These are phyloP conservation scores for Antarctomyces pellizariae DNA, from an alignment of 495 filamentous ascomycete genomes.

Conservation along the genomic window DNA sequence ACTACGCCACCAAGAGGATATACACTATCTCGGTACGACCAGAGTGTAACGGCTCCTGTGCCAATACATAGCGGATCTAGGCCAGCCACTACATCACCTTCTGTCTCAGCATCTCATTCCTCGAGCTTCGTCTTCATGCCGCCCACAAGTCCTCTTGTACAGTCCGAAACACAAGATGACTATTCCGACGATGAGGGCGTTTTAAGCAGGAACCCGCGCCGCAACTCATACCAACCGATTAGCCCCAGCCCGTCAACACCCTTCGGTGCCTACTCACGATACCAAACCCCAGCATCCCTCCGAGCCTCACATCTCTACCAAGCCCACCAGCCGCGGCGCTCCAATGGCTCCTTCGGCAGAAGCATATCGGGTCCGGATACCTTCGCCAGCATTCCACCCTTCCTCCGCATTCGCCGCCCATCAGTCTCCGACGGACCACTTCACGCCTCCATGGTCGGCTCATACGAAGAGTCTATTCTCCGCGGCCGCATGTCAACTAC, in stretches of 20 bases:
- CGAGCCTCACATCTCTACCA: constrained; percentile 40
- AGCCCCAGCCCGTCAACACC: too few relatives aligned
- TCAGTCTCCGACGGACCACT: constrained; percentile 64
- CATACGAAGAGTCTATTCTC: constrained; percentile 91
- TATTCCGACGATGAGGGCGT: too few relatives aligned
- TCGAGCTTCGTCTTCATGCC: constrained; percentile 68
- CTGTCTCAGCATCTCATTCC: constrained; percentile 49
- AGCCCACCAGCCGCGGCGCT: constrained; percentile 49
- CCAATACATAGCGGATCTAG: constrained; percentile 2
- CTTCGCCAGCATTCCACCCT: constrained; percentile 36
- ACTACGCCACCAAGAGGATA: constrained; percentile 24
- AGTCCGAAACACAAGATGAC: constrained; percentile 76
- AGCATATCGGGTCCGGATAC: constrained; percentile 32
- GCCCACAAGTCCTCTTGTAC: constrained; percentile 78
- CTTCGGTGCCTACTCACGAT: too few relatives aligned
- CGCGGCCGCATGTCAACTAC: constrained; percentile 92
- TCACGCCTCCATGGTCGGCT: constrained; percentile 88
- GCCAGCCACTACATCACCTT: constrained; percentile 26
- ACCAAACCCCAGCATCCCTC: too few relatives aligned
- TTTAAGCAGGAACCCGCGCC: too few relatives aligned
- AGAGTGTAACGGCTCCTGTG: constrained; percentile 9
- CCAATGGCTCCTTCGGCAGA: too few relatives aligned
- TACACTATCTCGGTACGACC: constrained; percentile 17
- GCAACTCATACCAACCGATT: constrained; percentile 10
- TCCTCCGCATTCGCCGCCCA: constrained; percentile 35